These are phyloP conservation scores for Shiraia bambusicola DNA, from an alignment of 2,329 filamentous ascomycete genomes.

Conservation along the genomic window DNA sequence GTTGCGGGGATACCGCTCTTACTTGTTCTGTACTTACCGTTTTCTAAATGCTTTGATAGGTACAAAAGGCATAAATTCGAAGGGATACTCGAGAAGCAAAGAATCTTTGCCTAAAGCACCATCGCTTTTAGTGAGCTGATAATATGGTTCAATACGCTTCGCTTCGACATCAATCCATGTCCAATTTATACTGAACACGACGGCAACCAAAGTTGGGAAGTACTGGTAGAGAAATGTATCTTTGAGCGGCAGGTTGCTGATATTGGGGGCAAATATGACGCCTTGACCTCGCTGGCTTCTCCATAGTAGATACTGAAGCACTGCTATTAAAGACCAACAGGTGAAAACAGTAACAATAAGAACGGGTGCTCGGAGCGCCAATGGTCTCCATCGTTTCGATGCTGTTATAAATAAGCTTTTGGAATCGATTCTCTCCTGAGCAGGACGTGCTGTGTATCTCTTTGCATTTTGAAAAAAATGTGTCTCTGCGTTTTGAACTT, in stretches of 20 bases:
- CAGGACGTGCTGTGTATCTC: not conserved
- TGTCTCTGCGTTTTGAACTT: not conserved
- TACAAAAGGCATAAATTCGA: slow-evolving; percentile 48
- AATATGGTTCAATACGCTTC: slow-evolving; percentile 61
- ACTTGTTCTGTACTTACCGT: slow-evolving; percentile 11
- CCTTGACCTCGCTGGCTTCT: slow-evolving; percentile 47
- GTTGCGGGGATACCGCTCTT: not conserved
- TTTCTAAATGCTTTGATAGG: slow-evolving; percentile 43
- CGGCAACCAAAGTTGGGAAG: slow-evolving; percentile 54
- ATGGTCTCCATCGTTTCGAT: slow-evolving; percentile 2
- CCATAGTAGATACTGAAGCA: slow-evolving; percentile 50
- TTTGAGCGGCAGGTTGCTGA: slow-evolving; percentile 42
- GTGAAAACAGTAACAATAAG: slow-evolving; percentile 8
- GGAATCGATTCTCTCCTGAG: not conserved
- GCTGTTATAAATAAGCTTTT: not conserved
- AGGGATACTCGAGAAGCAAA: slow-evolving; percentile 57
- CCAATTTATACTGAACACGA: slow-evolving; percentile 58
- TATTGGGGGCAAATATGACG: slow-evolving; percentile 38
- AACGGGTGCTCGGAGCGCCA: slow-evolving; percentile 2
- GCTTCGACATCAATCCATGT: slow-evolving; percentile 61
- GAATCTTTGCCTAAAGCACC: slow-evolving; percentile 51
- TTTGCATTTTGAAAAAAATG: not conserved
- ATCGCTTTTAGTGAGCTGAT: slow-evolving; percentile 51
- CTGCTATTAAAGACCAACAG: slow-evolving; percentile 37
- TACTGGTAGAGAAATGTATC: slow-evolving; percentile 52